Conservation (phyloP, 345 rosid genomes). For the Dovyalis caffra region DNA sequence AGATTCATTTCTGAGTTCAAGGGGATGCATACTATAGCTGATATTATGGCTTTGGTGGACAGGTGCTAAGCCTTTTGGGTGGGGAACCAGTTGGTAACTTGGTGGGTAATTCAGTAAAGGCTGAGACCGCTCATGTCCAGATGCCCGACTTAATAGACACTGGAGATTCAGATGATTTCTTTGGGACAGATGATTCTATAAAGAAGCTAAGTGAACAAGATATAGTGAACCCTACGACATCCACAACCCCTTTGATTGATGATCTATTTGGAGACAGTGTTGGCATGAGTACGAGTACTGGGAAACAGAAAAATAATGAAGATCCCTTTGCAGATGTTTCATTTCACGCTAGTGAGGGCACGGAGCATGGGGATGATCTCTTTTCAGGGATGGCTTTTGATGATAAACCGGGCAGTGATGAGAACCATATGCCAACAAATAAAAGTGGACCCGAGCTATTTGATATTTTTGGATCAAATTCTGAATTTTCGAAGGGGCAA, state of each 20-base stretch:
- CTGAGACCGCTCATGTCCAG: slow-evolving; percentile 38
- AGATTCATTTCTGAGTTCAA: neutral
- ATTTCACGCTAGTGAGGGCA: slow-evolving; percentile 44
- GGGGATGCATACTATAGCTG: neutral
- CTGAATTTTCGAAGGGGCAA: slow-evolving; percentile 38
- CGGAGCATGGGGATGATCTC: slow-evolving; percentile 43
- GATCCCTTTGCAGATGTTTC: slow-evolving; percentile 91
- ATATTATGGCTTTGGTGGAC: slow-evolving; percentile 18
- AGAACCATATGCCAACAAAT: slow-evolving; percentile 30
- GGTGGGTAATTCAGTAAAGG: slow-evolving; percentile 46
- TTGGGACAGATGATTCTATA: slow-evolving; percentile 43
- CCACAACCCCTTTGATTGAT: slow-evolving; percentile 53
- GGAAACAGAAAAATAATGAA: slow-evolving; percentile 48
- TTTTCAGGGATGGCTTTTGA: slow-evolving; percentile 81
- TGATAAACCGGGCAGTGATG: slow-evolving; percentile 42
- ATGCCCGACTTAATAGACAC: slow-evolving; percentile 87
- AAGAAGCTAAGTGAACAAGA: slow-evolving; percentile 37
- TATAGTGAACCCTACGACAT: slow-evolving; percentile 30
- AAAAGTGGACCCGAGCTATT: slow-evolving; percentile 42
- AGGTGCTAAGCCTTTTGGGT: slow-evolving; percentile 79
- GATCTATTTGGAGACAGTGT: slow-evolving; percentile 72
- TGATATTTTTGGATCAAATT: slow-evolving; percentile 61
- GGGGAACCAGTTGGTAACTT: slow-evolving; percentile 45
- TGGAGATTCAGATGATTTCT: slow-evolving; percentile 47
- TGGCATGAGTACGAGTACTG: slow-evolving; percentile 33